Conservation (phyloP, 2,329 filamentous ascomycete species). For the Neofusicoccum laricinum region DNA sequence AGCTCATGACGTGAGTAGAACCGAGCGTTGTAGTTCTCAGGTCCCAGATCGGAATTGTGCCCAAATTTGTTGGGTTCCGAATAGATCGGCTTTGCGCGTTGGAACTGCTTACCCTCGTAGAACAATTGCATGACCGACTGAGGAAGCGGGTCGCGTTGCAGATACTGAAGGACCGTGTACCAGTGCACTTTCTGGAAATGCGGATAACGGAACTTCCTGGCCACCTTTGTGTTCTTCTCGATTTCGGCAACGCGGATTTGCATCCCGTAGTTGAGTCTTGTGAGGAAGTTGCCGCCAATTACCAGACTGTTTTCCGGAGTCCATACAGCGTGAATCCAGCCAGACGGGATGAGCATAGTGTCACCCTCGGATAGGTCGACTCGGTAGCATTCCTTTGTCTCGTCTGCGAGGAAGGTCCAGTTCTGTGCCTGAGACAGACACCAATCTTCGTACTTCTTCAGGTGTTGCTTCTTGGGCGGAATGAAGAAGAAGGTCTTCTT, state of each 20-base stretch:
- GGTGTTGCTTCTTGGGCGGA: slow-evolving; percentile 63
- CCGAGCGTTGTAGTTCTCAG: slow-evolving; percentile 55
- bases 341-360: slow-evolving; percentile 68
- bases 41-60: slow-evolving; percentile 50
- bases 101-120: slow-evolving; percentile 54
- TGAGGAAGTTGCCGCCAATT: slow-evolving; percentile 69
- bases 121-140: slow-evolving; percentile 54
- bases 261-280: slow-evolving; percentile 62
- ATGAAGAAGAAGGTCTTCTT: slow-evolving; percentile 72
- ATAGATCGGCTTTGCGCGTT: slow-evolving; percentile 55
- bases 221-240: slow-evolving; percentile 65
- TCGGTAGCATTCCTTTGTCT: slow-evolving; percentile 65
- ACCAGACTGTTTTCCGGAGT: slow-evolving; percentile 67
- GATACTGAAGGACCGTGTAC: slow-evolving; percentile 63
- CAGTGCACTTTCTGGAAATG: slow-evolving; percentile 69
- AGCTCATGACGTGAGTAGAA: slow-evolving; percentile 64
- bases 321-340: slow-evolving; percentile 72
- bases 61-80: slow-evolving; percentile 56
- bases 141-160: slow-evolving; percentile 63
- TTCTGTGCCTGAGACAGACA: slow-evolving; percentile 66
- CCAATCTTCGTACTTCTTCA: slow-evolving; percentile 71
- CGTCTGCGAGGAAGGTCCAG: slow-evolving; percentile 61
- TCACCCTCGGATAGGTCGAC: slow-evolving; percentile 65
- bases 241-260: slow-evolving; percentile 65
- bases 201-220: slow-evolving; percentile 64